Base-by-base conservation (phyloP, 305 asterid genomes). In the Ilex paraguariensis region DNA sequence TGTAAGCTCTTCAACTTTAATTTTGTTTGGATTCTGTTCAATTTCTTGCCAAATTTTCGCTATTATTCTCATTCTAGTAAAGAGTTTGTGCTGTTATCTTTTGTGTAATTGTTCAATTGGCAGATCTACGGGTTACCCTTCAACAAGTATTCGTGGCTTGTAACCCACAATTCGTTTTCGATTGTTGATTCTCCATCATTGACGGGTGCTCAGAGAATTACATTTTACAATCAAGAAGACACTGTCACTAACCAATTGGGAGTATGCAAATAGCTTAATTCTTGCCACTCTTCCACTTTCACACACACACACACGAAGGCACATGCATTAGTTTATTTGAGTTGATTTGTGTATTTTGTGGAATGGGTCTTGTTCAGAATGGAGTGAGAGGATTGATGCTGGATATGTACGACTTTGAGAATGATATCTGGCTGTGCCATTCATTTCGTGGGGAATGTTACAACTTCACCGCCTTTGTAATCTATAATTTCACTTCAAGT, bases 361-460 rank as follows among this genome's bases (percentile, higher is more conserved):
- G 31, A 36, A 15, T 70, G 69, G 60, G 28, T 62, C 64, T 64
- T 75, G 63, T 81, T 66, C 78, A 90, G 99, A 93, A 90, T 81
- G 97, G 97, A 79, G 99, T 90, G 62, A 82, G 97, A 72, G 99
- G 99, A 55, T 75, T 93, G 85, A 93, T 93, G 99, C 82, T 93
- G 84, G 99, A 93, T 78, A 86, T 93, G 97, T 90, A 93, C 55
- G 99, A 93, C 72, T 93, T 93, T 75, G 92, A 90, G 83, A 82
- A 87, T 50, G 96, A 90, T 72, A 83, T 93, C 67, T 93, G 99
- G 99, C 95, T 93, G 69, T 93, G 99, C 66, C 99, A 93, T 76
- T 93, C 99, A 4, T 82, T 93, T 62, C 87, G 73, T 15, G 97
- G 97, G 66, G 95, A 90, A 70, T 93, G 99, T 81, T 93, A 78